Base-by-base conservation (phyloP, 2,329 filamentous ascomycete species). In the Periglandula ipomoeae region DNA sequence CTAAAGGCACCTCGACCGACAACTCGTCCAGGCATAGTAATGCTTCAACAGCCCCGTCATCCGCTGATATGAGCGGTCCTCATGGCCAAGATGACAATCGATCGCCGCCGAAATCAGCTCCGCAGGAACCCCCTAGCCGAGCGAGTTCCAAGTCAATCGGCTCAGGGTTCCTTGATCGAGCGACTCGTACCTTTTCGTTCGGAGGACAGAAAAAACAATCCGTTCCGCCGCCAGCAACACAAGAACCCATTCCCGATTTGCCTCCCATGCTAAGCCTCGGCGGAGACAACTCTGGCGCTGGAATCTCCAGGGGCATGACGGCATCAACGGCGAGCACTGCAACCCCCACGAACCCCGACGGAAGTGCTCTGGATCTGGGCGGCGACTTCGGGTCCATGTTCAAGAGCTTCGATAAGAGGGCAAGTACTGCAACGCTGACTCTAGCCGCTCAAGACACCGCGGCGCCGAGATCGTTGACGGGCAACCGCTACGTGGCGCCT, bases 21-120 rank as follows among this genome's bases (percentile, higher is more conserved):
- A 77, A 75, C 56, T 81, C 78, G 30, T 82, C 78, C 44, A 74
- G 78, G 58, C 75, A 81, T 60, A 81, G 78, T 62, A 79, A 79
- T 63, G 74, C 71, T 46, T 81, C 78, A n/a, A 81, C 78, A 34
- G 70, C 78, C 32, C 76, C 78, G 11, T 82, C 78, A 3, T 81
- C 78, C 3, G 72, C 76, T 46, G 77, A 69, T 44, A 53, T 64
- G 30, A 50, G 45, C 32, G 55, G 53, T 35, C 53, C 56, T 22
- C 54, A 58, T 20, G 59, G 49, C 34, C 53, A 61, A 43, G 64
- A 66, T 19, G 58, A 60, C 26, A 56, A 58, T 37, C 57, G 63
- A 50, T 53, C 49, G 13, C 48, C 50, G 6, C 47, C 48, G 63
- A 57, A 76, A 70, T 56, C 57, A 59, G 22, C 58, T 65, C 44